Evolutionary conservation across 176 grass and related monocot species (phyloP).

Genomic region (Triticum turgidum): DNA sequence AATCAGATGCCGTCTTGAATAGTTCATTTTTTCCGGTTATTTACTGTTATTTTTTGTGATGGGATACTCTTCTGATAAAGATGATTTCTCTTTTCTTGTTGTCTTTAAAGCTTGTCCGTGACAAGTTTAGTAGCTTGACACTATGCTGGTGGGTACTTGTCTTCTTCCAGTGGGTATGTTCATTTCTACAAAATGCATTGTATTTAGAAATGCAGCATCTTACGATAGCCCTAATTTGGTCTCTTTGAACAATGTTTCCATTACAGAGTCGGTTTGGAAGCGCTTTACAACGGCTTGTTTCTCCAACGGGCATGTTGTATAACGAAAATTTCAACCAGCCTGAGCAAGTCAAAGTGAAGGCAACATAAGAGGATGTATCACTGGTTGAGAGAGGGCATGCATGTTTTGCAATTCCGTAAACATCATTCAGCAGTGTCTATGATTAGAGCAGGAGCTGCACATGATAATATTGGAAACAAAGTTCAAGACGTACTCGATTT

Average conservation of each 20-base stretch:
- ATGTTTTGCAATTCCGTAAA: neutral
- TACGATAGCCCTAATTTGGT: slow-evolving; percentile 2
- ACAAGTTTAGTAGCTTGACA: slow-evolving; percentile 54
- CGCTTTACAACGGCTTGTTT: slow-evolving; percentile 69
- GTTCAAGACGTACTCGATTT: neutral
- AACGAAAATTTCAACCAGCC: slow-evolving; percentile 65
- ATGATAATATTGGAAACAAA: slow-evolving; percentile 1
- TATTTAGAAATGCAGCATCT: neutral
- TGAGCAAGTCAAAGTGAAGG: slow-evolving; percentile 49
- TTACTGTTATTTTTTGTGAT: neutral
- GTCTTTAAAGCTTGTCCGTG: slow-evolving; percentile 45
- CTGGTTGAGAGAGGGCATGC: neutral
- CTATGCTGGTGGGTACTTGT: slow-evolving; percentile 89
- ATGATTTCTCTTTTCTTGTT: slow-evolving; percentile 16
- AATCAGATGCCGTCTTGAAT: neutral
- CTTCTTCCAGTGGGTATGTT: slow-evolving; percentile 92
- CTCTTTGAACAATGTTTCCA: neutral
- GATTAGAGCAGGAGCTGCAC: neutral
- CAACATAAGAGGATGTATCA: neutral
- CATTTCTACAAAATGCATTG: neutral
- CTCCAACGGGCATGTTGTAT: slow-evolving; percentile 63
- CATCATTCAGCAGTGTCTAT: neutral
- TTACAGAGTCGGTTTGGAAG: slow-evolving; percentile 72
- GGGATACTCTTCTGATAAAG: neutral
- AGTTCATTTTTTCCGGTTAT: neutral